phyloP scores from a whole-genome alignment of 345 rosid species.

The Raphanus raphanistrum region DNA sequence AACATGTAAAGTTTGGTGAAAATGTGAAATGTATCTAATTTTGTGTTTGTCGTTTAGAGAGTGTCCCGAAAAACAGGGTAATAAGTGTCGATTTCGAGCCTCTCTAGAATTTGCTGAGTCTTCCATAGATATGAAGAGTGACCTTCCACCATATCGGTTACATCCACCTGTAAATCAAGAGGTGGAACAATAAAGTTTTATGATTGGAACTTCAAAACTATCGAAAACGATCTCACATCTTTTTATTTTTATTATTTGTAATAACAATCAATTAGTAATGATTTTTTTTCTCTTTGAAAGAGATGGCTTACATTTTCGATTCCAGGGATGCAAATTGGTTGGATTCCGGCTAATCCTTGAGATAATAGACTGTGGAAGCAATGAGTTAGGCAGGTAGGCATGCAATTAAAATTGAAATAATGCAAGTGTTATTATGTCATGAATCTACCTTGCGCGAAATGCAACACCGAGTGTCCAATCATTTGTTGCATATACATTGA shows the following conservation, averaged over 20 bases:
- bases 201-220: background rate
- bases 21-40: background rate
- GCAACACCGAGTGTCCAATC: constrained; percentile 98
- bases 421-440: background rate
- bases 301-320: constrained; percentile 74
- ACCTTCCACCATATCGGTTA: constrained; percentile 76
- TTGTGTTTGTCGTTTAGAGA: background rate
- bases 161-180: constrained; percentile 59
- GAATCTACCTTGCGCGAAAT: constrained; percentile 85
- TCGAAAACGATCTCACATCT: constrained; percentile 26
- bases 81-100: constrained; percentile 78
- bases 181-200: background rate
- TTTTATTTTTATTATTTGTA: background rate
- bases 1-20: background rate
- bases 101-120: constrained; percentile 36
- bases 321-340: constrained; percentile 68
- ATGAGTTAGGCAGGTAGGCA: background rate
- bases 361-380: constrained; percentile 60
- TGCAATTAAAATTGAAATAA: background rate
- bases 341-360: constrained; percentile 96
- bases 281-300: background rate
- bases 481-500: constrained; percentile 79
- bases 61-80: constrained; percentile 65
- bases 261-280: background rate
- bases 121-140: constrained; percentile 92